Percentiles rank a stretch among this genome's conserved stretches.
Evolutionary conservation across 2,329 filamentous ascomycete genomes (phyloP).

Genomic region (Calonectria pauciramosa): DNA sequence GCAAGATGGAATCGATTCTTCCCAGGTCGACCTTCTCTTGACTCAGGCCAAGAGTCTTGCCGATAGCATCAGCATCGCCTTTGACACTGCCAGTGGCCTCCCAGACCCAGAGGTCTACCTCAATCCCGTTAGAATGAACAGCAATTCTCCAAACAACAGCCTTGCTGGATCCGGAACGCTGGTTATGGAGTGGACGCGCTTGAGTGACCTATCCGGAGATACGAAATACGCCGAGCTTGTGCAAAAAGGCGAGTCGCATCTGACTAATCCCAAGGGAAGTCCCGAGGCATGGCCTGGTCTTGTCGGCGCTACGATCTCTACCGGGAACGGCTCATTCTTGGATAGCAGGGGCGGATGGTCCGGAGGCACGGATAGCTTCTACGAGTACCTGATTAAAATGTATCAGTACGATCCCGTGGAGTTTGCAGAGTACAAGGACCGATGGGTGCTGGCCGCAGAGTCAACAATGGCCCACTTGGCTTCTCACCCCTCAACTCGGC

Average conservation of each 20-base stretch:
- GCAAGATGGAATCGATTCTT: not conserved
- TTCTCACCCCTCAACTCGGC: not conserved
- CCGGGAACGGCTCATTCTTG: not conserved
- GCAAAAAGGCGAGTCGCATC: not conserved
- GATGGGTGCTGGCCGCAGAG: not conserved
- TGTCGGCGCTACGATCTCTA: not conserved
- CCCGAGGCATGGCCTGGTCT: conserved; percentile 3
- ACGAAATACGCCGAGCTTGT: not conserved
- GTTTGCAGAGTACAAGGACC: not conserved
- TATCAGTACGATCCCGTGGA: not conserved
- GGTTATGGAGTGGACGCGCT: not conserved
- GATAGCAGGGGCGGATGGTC: not conserved
- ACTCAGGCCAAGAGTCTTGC: not conserved
- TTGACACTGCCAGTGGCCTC: not conserved
- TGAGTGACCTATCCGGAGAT: not conserved
- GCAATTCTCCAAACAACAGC: not conserved
- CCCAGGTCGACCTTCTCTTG: not conserved
- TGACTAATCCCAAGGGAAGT: not conserved
- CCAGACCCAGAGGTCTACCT: not conserved
- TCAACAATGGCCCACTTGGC: not conserved
- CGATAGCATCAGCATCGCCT: not conserved
- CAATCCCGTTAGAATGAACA: not conserved
- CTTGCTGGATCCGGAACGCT: not conserved
- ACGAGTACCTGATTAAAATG: conserved; percentile 8
- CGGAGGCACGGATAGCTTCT: not conserved